Evolutionary conservation across 306 rosid species (phyloP).

Genomic region (Senna tora): DNA sequence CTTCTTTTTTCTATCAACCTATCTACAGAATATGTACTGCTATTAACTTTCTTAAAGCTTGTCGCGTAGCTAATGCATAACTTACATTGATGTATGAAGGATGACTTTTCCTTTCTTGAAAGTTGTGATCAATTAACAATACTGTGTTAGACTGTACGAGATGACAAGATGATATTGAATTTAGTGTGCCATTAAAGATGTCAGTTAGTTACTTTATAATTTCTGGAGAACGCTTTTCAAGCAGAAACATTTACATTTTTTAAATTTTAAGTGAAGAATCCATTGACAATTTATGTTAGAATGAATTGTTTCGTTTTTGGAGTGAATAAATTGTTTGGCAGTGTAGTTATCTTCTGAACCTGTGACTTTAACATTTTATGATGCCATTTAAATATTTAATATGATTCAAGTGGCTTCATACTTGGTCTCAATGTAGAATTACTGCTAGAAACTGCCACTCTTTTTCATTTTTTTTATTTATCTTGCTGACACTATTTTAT

Average conservation of each 20-base stretch:
- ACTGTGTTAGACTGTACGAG: slow-evolving; percentile 23
- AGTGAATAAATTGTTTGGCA: slow-evolving; percentile 3
- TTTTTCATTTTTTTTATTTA: too few species aligned
- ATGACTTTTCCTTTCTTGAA: neutral
- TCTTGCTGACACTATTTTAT: neutral
- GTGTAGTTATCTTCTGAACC: slow-evolving; percentile 18
- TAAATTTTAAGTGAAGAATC: slow-evolving; percentile 1
- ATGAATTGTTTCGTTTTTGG: neutral
- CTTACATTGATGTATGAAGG: slow-evolving; percentile 12
- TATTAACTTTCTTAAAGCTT: neutral
- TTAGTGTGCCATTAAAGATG: slow-evolving; percentile 23
- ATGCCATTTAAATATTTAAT: slow-evolving; percentile 13
- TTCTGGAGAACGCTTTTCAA: slow-evolving; percentile 22
- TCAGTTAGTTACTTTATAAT: slow-evolving; percentile 3
- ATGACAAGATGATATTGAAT: neutral
- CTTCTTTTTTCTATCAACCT: neutral
- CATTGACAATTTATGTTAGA: neutral
- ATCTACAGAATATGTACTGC: neutral
- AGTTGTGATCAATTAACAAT: slow-evolving; percentile 18
- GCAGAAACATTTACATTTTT: too few species aligned
- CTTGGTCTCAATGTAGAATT: slow-evolving; percentile 10
- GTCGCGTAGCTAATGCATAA: neutral
- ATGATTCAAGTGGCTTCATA: neutral
- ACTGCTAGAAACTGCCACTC: slow-evolving; percentile 21
- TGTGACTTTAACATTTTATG: neutral